Evolutionary conservation across 2,329 filamentous ascomycete genomes (phyloP), one percentile per base, ranked within the genome.

Genomic region (Leptodontidium sp.): DNA sequence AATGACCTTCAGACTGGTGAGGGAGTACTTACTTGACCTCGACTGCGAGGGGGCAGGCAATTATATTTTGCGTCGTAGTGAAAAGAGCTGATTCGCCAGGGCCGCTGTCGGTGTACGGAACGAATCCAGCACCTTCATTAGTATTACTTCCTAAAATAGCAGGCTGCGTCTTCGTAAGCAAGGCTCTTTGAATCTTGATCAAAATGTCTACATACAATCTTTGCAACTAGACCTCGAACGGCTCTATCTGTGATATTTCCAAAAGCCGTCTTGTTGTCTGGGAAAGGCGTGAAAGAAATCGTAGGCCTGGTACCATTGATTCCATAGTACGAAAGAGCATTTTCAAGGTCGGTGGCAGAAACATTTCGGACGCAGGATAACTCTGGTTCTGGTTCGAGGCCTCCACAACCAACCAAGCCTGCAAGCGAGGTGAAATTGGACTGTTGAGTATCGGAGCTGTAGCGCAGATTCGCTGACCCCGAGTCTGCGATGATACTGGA

Each of bases 371-470:
- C 38, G 8, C 38, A 40, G 38, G 45, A 47, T 17, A 47, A 78
- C 11, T 40, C 59, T 5, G 77, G 65, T 61, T 78, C 74, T 8
- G 71, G 58, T 15, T 65, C 63, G 1, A 73, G 59, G 35, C 69
- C 52, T 4, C 70, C 72, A 52, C 77, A 78, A 3, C 77, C 77
- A 4, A 77, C 43, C 8, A 66, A 47, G 7, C 59, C 50, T 49
- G 76, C 76, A 3, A 77, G 26, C 26, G 73, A 70, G 9, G 72
- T 74, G 67, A 78, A 78, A 55, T 71, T 75, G 9, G 66, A 59
- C 26, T 74, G 72, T 8, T 52, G 24, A 1, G 29, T 2, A 38
- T 77, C 72, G 9, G 53, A 21, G 11, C 55, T 68, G 12, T 29
- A 50, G 5, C 53, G 52, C 7, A 68, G 17, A 45, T 64, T 45